Conservation (phyloP, 768 basidiomycete species). For the Gyrodon lividus region DNA sequence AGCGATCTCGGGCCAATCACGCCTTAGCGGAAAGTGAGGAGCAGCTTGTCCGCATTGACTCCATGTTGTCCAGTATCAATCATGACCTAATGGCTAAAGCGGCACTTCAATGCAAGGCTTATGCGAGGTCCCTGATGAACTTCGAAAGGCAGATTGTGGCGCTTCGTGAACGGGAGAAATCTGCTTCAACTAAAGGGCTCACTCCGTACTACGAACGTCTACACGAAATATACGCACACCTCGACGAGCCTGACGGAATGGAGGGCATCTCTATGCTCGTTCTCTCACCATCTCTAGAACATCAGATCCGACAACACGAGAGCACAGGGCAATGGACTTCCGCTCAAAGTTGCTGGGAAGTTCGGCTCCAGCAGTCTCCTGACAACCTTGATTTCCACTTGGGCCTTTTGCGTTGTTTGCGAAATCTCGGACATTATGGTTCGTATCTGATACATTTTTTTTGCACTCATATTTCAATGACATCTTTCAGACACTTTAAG, state of each 20-base stretch:
- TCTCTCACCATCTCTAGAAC: slow-evolving; percentile 85
- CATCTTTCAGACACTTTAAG: slow-evolving; percentile 76
- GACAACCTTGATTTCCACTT: slow-evolving; percentile 87
- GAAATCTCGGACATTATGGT: slow-evolving; percentile 98
- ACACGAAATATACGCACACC: slow-evolving; percentile 92
- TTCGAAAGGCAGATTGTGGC: slow-evolving; percentile 82
- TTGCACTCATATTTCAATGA: slow-evolving; percentile 4
- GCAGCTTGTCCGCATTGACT: slow-evolving; percentile 73
- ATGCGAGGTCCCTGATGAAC: slow-evolving; percentile 91
- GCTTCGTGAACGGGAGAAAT: slow-evolving; percentile 40
- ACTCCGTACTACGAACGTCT: slow-evolving; percentile 73
- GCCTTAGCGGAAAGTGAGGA: slow-evolving; percentile 44
- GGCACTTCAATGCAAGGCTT: slow-evolving; percentile 92
- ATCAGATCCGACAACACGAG: slow-evolving; percentile 97
- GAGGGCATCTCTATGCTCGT: slow-evolving; percentile 92
- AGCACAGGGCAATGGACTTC: slow-evolving; percentile 97
- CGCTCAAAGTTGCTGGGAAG: slow-evolving; percentile 99
- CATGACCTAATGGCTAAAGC: slow-evolving; percentile 89
- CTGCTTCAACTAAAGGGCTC: slow-evolving; percentile 45
- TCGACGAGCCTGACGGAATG: slow-evolving; percentile 99
- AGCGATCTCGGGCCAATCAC: slow-evolving; percentile 44
- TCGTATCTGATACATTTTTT: slow-evolving; percentile 25
- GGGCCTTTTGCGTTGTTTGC: slow-evolving; percentile 85
- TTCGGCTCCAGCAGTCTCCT: slow-evolving; percentile 85
- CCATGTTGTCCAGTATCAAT: slow-evolving; percentile 79